A percentile compares a stretch with the other conserved stretches of the same genome.
Conservation (phyloP, 1,284 basidiomycete species). For the Trametes sp. region DNA sequence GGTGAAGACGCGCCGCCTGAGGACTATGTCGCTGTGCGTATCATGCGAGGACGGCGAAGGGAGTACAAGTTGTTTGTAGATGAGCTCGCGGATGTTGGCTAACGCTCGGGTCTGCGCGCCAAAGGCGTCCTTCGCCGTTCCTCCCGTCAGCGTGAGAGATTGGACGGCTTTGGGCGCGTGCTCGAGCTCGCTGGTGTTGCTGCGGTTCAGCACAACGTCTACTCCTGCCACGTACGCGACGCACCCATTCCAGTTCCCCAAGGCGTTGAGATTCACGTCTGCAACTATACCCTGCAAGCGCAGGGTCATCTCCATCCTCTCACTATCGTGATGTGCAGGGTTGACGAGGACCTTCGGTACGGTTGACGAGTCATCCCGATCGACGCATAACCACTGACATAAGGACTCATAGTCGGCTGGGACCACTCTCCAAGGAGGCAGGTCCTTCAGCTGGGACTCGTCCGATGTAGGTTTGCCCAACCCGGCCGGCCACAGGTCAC, state of each 20-base stretch:
- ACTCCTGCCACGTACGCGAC: not conserved
- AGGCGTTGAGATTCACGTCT: not conserved
- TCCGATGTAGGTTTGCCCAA: not conserved
- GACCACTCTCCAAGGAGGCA: not conserved
- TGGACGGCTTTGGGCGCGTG: not conserved
- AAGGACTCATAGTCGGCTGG: not conserved
- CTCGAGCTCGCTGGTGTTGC: not conserved
- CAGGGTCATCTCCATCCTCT: not conserved
- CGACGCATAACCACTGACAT: not conserved
- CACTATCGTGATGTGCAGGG: not conserved
- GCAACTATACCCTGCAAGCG: not conserved
- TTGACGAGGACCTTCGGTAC: not conserved
- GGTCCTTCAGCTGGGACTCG: not conserved
- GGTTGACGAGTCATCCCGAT: not conserved
- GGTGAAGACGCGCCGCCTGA: not conserved
- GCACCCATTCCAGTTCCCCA: not conserved
- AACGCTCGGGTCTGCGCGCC: not conserved
- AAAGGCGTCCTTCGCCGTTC: not conserved
- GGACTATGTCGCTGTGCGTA: not conserved
- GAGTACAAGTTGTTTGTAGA: not conserved
- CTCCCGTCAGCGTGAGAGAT: not conserved
- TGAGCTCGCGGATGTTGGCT: not conserved
- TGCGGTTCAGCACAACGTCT: not conserved
- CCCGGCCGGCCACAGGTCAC: not conserved
- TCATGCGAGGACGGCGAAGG: not conserved